Evolutionary conservation across 768 basidiomycete genomes (phyloP), one percentile per base, ranked within the genome.

Genomic region (Boletus speciosus): DNA sequence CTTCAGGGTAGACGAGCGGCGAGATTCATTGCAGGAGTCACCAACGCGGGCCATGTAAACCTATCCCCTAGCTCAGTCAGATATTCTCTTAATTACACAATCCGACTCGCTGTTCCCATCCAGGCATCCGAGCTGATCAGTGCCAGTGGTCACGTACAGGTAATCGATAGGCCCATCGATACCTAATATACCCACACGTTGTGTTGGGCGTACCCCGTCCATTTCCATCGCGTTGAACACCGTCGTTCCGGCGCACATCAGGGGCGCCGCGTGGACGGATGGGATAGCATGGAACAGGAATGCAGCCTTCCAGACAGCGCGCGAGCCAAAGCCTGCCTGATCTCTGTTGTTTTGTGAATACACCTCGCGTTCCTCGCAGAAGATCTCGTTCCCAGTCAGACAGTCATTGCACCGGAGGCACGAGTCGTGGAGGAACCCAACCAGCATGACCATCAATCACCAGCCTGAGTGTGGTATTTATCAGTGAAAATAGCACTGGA

Each of bases 191-290:
- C 63, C 65, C 5, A 69, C 67, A 1, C 65, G 56, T 14, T 67
- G 65, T 6, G 67, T 66, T 5, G 64, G 49, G 14, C 60, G 65
- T 16, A 68, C 53, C 16, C 31, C n/a, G 15, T 64, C 49, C 47
- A 61, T 42, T 35, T 66, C 57, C 57, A 63, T 51, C 12, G 56
- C 57, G 29, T 60, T 59, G 55, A 62, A 64, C 40, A 64, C 66
- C 12, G 68, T 60, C 19, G 56, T 48, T 9, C 69, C 62, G 16
- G 61, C 66, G 52, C 66, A 73, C 62, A 71, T 66, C 35, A 70
- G 44, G 0, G 66, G 67, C 1, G 61, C 66, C 2, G 68, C 70
- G 11, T 55, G 42, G 25, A 53, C 52, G 14, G 64, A 65, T 21
- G 53, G 42, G 27, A 71, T 41, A 10, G 46, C 56, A 14, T 63